Evolutionary conservation across 2,329 filamentous ascomycete genomes (phyloP), one percentile per base, ranked within the genome.

Genomic region (Aureobasidium sp.): DNA sequence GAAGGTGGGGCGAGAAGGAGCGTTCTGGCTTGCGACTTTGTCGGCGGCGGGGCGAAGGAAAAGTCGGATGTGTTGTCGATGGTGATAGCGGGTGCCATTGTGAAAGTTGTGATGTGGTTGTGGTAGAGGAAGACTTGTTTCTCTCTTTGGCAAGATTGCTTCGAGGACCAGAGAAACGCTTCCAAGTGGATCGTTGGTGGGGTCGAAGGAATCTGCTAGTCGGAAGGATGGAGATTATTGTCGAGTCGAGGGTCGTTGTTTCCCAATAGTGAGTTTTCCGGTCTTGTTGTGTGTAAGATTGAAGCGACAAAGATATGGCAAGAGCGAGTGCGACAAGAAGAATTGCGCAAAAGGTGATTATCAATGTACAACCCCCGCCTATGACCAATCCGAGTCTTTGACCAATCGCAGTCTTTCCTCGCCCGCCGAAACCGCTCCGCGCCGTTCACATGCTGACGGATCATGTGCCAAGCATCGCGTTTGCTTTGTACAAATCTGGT

Each of bases 1-100:
- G 91, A 96, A 14, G 94, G 92, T 59, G 94, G 93, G 35, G 93
- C 91, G 64, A 97, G 86, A 44, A 96, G 85, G 65, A 96, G 86
- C 35, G 87, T 93, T 74, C 87, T 85, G 31, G 74, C 69, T 60
- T 72, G 64, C 68, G 73, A 71, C 67, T 70, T 65, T 69, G 70
- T 22, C 57, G 66, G 66, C 54, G 65, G 54, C 60, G 66, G 56
- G 53, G 67, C 65, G 42, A 63, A 63, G 44, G 49, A 62, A 61
- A 74, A 72, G 67, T 76, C 74, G 64, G 71, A 69, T 59, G 70
- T 69, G 63, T 69, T 72, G 66, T 76, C 74, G 53, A 77, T 70
- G 40, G 70, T 70, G 37, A 76, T 69, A 17, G 68, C 70, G 48
- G 75, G 74, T 54, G 74, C 72, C 75, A 77, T 77, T 62, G 22